phyloP scores from a whole-genome alignment of 331 rosid genomes.

The Prunus yedoensis region DNA sequence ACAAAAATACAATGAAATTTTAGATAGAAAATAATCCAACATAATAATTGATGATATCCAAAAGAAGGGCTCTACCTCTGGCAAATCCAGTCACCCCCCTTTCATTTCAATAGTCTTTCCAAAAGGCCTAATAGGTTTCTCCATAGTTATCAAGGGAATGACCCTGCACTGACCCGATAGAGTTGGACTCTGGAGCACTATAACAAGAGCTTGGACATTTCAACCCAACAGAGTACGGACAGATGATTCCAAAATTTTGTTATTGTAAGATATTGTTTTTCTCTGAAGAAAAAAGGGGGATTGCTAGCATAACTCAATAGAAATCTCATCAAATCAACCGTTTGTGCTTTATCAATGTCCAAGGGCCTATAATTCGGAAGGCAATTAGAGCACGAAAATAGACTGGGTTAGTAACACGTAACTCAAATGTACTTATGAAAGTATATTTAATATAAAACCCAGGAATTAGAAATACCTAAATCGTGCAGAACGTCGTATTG shows the following conservation, averaged over 20 bases:
- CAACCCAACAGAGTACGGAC: slow-evolving; percentile 61
- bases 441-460: neutral
- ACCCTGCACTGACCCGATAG: slow-evolving; percentile 41
- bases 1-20: neutral
- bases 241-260: slow-evolving; percentile 65
- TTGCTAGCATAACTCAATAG: slow-evolving; percentile 76
- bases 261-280: slow-evolving; percentile 41
- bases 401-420: neutral
- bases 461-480: neutral
- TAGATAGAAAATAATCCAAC: neutral
- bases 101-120: slow-evolving; percentile 80
- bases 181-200: slow-evolving; percentile 43
- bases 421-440: neutral
- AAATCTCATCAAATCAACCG: slow-evolving; percentile 83
- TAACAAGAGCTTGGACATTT: slow-evolving; percentile 64
- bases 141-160: slow-evolving; percentile 44
- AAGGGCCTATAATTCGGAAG: slow-evolving; percentile 38
- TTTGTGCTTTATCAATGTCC: slow-evolving; percentile 59
- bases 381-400: neutral
- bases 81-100: slow-evolving; percentile 95
- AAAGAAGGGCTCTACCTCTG: slow-evolving; percentile 46
- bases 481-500: neutral
- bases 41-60: neutral
- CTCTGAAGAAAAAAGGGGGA: slow-evolving; percentile 44
- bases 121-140: slow-evolving; percentile 28